Conservation (phyloP, 139 green algal species). For the Coelastrella sp. region DNA sequence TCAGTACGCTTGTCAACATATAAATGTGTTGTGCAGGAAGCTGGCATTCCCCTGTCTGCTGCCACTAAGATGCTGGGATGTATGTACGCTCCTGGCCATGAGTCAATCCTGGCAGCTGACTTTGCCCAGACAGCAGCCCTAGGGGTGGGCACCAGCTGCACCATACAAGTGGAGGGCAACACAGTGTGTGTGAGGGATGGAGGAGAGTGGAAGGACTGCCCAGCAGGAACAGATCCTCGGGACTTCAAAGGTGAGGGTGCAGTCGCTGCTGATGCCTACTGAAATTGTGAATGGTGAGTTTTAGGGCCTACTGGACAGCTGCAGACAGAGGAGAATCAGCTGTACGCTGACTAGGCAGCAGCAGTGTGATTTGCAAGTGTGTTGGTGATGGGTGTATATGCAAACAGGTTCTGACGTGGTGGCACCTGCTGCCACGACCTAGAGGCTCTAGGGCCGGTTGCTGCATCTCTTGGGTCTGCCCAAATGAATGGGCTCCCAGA, state of each 20-base stretch:
- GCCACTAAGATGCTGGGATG: constrained; percentile 36
- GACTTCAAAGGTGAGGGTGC: background rate
- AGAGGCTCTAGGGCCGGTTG: no score
- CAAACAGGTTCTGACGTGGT: no score
- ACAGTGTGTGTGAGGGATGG: constrained; percentile 39
- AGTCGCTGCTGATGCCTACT: background rate
- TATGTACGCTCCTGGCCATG: constrained; percentile 26
- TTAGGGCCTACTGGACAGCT: background rate
- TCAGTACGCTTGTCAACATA: no score
- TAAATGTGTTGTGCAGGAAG: background rate
- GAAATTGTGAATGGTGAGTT: background rate
- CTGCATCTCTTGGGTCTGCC: no score
- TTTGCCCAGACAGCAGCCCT: constrained; percentile 1
- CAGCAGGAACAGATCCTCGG: background rate
- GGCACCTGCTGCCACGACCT: no score
- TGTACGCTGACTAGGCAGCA: no score
- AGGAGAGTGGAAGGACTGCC: constrained; percentile 45
- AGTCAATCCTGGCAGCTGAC: background rate
- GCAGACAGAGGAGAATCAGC: no score
- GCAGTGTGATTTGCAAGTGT: no score
- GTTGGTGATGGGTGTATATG: no score
- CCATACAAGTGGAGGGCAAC: constrained; percentile 36
- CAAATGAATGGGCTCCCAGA: no score
- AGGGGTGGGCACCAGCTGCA: background rate
- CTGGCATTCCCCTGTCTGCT: background rate